phyloP scores from a whole-genome alignment of 2,329 filamentous ascomycete genomes.

The Paraconiothyrium sp. region DNA sequence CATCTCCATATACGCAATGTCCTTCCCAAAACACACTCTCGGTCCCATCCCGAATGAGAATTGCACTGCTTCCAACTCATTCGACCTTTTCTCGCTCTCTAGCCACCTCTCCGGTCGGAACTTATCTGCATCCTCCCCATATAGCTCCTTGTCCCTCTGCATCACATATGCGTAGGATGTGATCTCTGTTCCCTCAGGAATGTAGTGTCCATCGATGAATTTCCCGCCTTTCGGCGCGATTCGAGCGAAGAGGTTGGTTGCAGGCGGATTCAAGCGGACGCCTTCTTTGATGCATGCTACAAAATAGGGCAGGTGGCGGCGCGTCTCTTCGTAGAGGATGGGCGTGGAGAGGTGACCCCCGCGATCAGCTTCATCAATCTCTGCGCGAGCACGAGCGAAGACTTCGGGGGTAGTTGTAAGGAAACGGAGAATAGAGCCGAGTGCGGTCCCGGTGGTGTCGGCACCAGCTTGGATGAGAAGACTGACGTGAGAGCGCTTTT shows the following conservation, averaged over 20 bases:
- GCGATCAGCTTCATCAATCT: conserved; percentile 35
- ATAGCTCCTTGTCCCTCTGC: conserved; percentile 55
- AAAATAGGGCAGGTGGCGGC: conserved; percentile 56
- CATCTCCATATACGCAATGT: conserved; percentile 43
- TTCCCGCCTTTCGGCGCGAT: conserved; percentile 45
- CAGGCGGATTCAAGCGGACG: conserved; percentile 61
- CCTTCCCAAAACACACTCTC: conserved; percentile 43
- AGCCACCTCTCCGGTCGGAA: conserved; percentile 57
- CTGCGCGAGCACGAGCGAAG: conserved; percentile 30
- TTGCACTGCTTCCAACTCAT: conserved; percentile 40
- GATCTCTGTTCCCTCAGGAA: conserved; percentile 57
- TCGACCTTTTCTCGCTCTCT: conserved; percentile 30
- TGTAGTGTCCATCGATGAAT: conserved; percentile 51
- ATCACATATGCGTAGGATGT: conserved; percentile 59
- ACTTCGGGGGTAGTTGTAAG: conserved; percentile 29
- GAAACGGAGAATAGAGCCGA: conserved; percentile 45
- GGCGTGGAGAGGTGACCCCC: conserved; percentile 32
- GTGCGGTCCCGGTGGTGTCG: conserved; percentile 48
- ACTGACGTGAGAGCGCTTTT: conserved; percentile 50
- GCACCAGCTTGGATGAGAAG: conserved; percentile 52
- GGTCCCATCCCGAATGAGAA: conserved; percentile 42
- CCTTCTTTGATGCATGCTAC: conserved; percentile 62
- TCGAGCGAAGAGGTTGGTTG: conserved; percentile 62
- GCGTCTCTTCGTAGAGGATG: conserved; percentile 42
- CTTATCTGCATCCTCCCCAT: conserved; percentile 52